Evolutionary conservation across 441 rosid genomes (phyloP).

Genomic region (Gossypium schwendimanii): DNA sequence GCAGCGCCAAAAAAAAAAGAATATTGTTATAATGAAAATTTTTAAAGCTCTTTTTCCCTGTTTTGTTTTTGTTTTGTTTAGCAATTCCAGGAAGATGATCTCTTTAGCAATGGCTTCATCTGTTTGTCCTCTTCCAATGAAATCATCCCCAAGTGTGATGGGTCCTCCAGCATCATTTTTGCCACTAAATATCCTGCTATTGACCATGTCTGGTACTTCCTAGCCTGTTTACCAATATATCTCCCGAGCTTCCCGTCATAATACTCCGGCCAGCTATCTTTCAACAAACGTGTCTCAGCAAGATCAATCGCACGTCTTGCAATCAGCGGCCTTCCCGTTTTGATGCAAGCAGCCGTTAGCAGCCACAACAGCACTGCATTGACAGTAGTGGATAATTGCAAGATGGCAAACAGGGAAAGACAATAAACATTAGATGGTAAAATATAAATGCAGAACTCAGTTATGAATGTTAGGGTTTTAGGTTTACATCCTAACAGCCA

Average conservation of each 20-base stretch:
- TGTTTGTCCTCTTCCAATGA: slow-evolving; percentile 90
- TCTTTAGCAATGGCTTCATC: slow-evolving; percentile 74
- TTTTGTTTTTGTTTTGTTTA: slow-evolving; percentile 16
- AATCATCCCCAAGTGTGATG: slow-evolving; percentile 39
- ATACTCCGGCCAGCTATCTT: slow-evolving; percentile 81
- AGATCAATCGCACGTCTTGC: slow-evolving; percentile 81
- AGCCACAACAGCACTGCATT: slow-evolving; percentile 79
- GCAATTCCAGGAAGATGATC: slow-evolving; percentile 89
- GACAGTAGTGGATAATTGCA: background rate
- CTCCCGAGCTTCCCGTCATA: slow-evolving; percentile 43
- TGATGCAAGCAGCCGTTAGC: slow-evolving; percentile 91
- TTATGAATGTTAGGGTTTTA: background rate
- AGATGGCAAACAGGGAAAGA: background rate
- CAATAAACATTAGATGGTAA: background rate
- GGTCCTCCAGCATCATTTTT: slow-evolving; percentile 94
- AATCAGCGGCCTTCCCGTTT: slow-evolving; percentile 87
- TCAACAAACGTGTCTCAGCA: slow-evolving; percentile 61
- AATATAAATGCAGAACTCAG: background rate
- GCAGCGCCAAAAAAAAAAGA: slow-evolving; percentile 18
- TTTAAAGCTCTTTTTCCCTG: background rate
- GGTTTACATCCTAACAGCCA: background rate
- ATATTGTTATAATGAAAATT: slow-evolving; percentile 14
- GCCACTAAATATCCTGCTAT: slow-evolving; percentile 91
- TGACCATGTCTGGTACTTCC: slow-evolving; percentile 88
- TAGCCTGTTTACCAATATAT: slow-evolving; percentile 79